Evolutionary conservation across 306 rosid genomes (phyloP), one percentile per base, ranked within the genome.

Genomic region (Corylus avellana): DNA sequence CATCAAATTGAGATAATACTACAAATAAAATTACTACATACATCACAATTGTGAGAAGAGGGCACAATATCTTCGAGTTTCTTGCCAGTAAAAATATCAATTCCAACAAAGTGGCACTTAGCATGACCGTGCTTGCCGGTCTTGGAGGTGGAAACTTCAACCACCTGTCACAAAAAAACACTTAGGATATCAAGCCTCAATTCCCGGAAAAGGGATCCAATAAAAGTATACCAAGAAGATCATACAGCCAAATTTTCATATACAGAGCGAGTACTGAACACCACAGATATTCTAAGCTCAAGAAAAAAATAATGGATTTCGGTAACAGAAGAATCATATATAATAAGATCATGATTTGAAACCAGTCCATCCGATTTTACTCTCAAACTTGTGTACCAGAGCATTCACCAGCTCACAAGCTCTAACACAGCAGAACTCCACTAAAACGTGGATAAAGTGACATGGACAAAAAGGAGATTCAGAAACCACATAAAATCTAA

Each of bases 21-120:
- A 3, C 48, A 42, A 9, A 8, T n/a, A 17, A 39, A 68, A 35
- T 32, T 13, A 27, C 68, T n/a, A 22, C 84, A 61, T 82, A 91
- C 96, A 79, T 91, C 96, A 87, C 96, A 91, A 29, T 91, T 91
- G 74, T 91, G 96, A 50, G 93, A 91, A 59, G 96, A 91, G 10
- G 96, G 96, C 0, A 91, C 93, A 42, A 91, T 91, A 85, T 91
- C 96, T 37, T 91, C 96, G 39, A 87, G 89, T 62, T 91, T 91
- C 81, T 91, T 91, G 50, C 66, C 91, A 48, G 85, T 89, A 82
- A 91, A 91, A 17, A 91, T 87, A 75, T 91, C 96, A 84, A 91
- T 89, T 16, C 81, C 96, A 73, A 91, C 96, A 79, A 91, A 91
- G 82, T 91, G 96, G n/a, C 96, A 91, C 83, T 86, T 86, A 0